These are phyloP conservation scores for Coprinopsis cinerea DNA, from an alignment of 768 basidiomycete genomes.

Conservation along the genomic window DNA sequence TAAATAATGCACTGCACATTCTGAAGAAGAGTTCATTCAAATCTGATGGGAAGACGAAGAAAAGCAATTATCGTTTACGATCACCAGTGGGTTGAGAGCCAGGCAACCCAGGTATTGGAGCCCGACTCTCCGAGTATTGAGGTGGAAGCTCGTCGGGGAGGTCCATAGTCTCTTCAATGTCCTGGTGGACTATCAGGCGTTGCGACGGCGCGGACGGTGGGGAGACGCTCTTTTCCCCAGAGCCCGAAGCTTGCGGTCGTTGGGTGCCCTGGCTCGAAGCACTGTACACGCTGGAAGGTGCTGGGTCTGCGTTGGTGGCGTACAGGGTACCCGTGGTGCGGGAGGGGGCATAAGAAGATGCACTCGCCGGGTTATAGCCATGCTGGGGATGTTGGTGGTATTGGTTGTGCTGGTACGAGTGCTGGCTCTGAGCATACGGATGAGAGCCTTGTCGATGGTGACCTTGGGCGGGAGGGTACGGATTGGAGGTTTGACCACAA, in stretches of 20 bases:
- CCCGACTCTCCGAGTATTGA: conserved; percentile 23
- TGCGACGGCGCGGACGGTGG: conserved; percentile 4
- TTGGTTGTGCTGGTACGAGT: too few species aligned
- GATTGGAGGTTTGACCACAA: neutral
- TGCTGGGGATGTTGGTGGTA: neutral
- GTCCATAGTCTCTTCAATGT: conserved; percentile 20
- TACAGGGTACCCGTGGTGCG: neutral
- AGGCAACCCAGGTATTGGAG: conserved; percentile 20
- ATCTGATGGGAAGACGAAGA: neutral
- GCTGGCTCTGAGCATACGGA: neutral
- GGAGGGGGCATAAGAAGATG: neutral
- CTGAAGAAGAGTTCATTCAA: neutral
- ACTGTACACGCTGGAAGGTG: neutral
- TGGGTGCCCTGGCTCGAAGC: neutral
- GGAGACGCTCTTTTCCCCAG: neutral
- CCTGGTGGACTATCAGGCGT: conserved; percentile 23
- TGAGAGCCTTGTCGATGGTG: too few species aligned
- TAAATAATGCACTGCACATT: neutral
- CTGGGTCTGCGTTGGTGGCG: conserved; percentile 6
- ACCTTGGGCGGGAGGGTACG: too few species aligned
- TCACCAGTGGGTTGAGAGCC: conserved; percentile 4
- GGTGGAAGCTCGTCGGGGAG: conserved; percentile 25
- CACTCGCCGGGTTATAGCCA: conserved; percentile 6
- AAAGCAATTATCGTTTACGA: conserved; percentile 6
- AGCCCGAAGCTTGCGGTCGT: neutral